Conservation (phyloP, 2,329 filamentous ascomycete genomes). For the Sordariomycetes sp. region DNA sequence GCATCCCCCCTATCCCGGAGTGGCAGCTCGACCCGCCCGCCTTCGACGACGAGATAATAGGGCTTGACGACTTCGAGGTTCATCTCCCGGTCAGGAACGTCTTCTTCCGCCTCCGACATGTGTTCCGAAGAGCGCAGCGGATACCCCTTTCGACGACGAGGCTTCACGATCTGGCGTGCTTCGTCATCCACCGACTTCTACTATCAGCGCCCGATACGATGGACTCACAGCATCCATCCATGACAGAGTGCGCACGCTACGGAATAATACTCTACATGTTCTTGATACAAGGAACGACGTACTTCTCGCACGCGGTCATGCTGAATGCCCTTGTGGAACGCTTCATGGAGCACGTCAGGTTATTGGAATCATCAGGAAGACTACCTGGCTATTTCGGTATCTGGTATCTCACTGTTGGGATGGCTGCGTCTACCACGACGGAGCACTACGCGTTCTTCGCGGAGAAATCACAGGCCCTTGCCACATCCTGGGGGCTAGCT, state of each 20-base stretch:
- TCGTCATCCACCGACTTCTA: constrained; percentile 39
- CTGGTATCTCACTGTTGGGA: constrained; percentile 31
- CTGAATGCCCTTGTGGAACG: constrained; percentile 19
- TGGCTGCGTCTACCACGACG: constrained; percentile 21
- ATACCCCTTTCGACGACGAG: constrained; percentile 23
- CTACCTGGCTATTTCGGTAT: constrained; percentile 18
- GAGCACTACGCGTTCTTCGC: constrained; percentile 17
- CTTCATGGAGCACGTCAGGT: constrained; percentile 19
- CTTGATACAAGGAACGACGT: constrained; percentile 41
- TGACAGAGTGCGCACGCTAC: constrained; percentile 34
- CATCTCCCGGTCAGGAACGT: constrained; percentile 23
- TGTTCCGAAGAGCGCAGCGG: constrained; percentile 24
- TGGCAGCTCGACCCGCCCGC: constrained; percentile 27
- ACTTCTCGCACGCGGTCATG: constrained; percentile 38
- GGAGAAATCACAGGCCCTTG: constrained; percentile 9
- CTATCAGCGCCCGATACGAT: constrained; percentile 8
- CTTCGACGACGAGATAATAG: constrained; percentile 3
- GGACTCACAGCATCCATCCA: constrained; percentile 3
- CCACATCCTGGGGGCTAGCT: not conserved
- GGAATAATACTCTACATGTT: constrained; percentile 40
- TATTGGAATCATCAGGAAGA: constrained; percentile 3
- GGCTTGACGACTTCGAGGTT: constrained; percentile 15
- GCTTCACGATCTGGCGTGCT: constrained; percentile 45
- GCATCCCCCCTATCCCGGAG: constrained; percentile 34
- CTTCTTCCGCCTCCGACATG: constrained; percentile 28